Evolutionary conservation across 306 rosid genomes (phyloP), one percentile per base, ranked within the genome.

Genomic region (Hylodesmum podocarpum): DNA sequence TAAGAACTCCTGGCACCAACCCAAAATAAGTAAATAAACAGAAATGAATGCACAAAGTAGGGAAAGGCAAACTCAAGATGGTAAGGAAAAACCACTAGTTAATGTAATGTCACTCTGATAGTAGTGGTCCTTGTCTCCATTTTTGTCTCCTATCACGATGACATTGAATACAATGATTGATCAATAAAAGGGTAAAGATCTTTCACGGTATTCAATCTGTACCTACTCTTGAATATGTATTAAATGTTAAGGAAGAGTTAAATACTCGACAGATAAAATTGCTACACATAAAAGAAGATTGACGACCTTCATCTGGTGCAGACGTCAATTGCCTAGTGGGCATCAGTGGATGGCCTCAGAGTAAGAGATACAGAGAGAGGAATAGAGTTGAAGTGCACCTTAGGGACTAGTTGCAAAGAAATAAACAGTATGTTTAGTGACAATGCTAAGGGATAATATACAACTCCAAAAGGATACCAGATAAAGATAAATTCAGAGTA

Each of bases 101-200:
- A 57, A 57, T 18, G 29, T 44, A 39, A 10, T 18, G 57, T n/a
- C 54, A 55, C 39, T 57, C 41, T 57, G 29, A 22, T 16, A 37
- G 24, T 22, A 22, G 54, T 54, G 66, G 54, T 73, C 68, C 40
- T 40, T 40, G 27, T 53, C 54, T 24, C 65, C 78, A 27, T 40
- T 40, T 19, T n/a, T 73, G 78, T 73, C 78, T 73, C 68, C 66
- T 57, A 13, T 12, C 31, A 73, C 78, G 16, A 25, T 13, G 5
- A 40, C 78, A 73, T 57, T 57, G 68, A 73, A 55, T 27, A 27
- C 55, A 73, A 25, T 54, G 57, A 27, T 40, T 18, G 69, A 33
- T 34, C 47, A 63, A 63, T 46, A 63, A 63, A 16, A 63, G 69
- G 69, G 25, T 63, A 33, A 61, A 61, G 66, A 61, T 61, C 66